Base-by-base conservation (phyloP, 106 monocot species). In the Agapanthus africanus region DNA sequence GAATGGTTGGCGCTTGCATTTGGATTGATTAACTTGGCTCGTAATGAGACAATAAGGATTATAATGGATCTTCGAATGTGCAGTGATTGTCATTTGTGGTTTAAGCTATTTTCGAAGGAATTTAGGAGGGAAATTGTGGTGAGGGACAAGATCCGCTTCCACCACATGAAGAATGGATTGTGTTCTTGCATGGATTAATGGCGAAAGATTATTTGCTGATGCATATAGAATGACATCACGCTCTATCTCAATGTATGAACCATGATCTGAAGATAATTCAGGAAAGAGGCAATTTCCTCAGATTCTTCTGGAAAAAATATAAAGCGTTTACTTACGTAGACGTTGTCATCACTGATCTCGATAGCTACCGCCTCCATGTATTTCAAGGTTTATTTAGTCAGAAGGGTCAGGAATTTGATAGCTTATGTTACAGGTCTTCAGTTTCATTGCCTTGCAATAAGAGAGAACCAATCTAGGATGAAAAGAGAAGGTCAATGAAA, bases 111-210 rank as follows among this genome's bases (percentile, higher is more conserved):
- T 36, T 60, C 87, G 6, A 67, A 73, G 60, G 37, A 84, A 2
- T 93, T 86, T 78, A 54, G 69, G 37, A n/a, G 90, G 50, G 71
- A 82, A 31, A 90, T 94, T 31, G 68, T 85, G 1, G 82, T 87
- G 13, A 82, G 82, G 68, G 87, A 90, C 50, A 68, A 80, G 16
- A 81, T 83, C 67, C 80, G 84, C 10, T 90, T 90, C 73, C 90
- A 87, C 68, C 84, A 87, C 83, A 87, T 90, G 65, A 51, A 47
- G 37, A 75, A 79, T 60, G 87, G 87, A 7, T 7, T 11, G 21
- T 90, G 90, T 74, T 90, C 87, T 68, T 94, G 87, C 69, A 75
- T 80, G 73, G 93, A 83, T 59, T 94, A 82, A 39, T 94, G 82
- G 93, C 90, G 73, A 85, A 52, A 7, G 49, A 4, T 49, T 49